A percentile compares a stretch with the other conserved stretches of the same genome.
phyloP scores from a whole-genome alignment of 768 basidiomycete species.

The Gymnopilus junonius region DNA sequence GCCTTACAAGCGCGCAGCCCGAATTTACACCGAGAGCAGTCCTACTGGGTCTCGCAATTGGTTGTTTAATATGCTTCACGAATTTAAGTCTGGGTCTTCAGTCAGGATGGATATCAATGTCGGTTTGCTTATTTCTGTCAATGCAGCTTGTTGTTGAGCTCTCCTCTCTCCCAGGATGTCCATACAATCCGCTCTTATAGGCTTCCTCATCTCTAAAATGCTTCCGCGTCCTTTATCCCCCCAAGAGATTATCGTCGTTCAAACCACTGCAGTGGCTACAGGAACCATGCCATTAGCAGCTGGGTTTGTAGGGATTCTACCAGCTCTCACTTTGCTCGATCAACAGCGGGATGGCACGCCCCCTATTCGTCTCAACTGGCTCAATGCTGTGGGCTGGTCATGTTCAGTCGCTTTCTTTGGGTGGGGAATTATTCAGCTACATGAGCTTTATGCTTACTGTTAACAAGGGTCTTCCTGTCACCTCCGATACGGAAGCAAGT shows the following conservation, averaged over 20 bases:
- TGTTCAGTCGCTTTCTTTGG: constrained; percentile 94
- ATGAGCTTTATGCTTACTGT: constrained; percentile 3
- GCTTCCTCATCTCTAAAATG: constrained; percentile 81
- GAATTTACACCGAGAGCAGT: constrained; percentile 64
- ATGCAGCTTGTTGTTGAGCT: not conserved
- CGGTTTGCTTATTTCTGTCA: constrained; percentile 19
- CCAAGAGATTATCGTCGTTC: constrained; percentile 92
- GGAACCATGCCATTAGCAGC: constrained; percentile 89
- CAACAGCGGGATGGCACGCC: constrained; percentile 74
- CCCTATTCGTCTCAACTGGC: constrained; percentile 76
- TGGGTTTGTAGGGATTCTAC: constrained; percentile 89
- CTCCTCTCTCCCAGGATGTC: constrained; percentile 72
- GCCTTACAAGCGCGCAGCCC: constrained; percentile 32
- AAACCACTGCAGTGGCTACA: constrained; percentile 95
- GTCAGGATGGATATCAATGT: constrained; percentile 93
- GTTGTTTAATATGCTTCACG: constrained; percentile 88
- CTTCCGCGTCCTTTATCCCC: constrained; percentile 78
- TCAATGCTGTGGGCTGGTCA: constrained; percentile 82
- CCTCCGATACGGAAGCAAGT: constrained; percentile 95
- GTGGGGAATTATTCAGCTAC: constrained; percentile 32
- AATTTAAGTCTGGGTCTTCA: constrained; percentile 89
- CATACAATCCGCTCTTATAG: constrained; percentile 91
- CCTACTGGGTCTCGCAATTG: constrained; percentile 78
- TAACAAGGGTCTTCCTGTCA: constrained; percentile 85
- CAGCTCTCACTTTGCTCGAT: constrained; percentile 83